Conservation (phyloP, 345 rosid genomes). For the Acer campestre region DNA sequence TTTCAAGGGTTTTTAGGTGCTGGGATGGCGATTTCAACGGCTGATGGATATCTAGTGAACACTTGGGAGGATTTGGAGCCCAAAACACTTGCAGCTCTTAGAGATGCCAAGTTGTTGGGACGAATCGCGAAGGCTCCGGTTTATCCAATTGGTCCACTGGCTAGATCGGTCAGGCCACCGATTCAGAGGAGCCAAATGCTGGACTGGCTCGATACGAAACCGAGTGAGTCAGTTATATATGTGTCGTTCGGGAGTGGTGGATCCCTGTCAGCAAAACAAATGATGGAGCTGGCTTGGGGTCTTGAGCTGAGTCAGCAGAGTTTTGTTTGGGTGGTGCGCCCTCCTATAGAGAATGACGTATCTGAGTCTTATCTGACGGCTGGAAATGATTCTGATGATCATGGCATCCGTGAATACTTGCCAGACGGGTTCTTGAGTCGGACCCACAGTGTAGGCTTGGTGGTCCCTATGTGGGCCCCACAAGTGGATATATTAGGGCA, state of each 20-base stretch:
- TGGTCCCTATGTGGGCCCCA: slow-evolving; percentile 51
- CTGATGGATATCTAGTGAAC: slow-evolving; percentile 60
- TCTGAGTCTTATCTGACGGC: slow-evolving; percentile 29
- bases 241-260: slow-evolving; percentile 53
- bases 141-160: slow-evolving; percentile 40
- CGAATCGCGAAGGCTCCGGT: slow-evolving; percentile 29
- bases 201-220: slow-evolving; percentile 44
- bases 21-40: slow-evolving; percentile 34
- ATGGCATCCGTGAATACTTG: slow-evolving; percentile 28
- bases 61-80: slow-evolving; percentile 53
- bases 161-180: not conserved
- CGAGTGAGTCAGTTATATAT: slow-evolving; percentile 34
- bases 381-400: not conserved
- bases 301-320: slow-evolving; percentile 35
- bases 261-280: slow-evolving; percentile 39
- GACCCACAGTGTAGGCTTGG: slow-evolving; percentile 31
- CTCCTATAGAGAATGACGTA: slow-evolving; percentile 35
- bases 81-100: slow-evolving; percentile 27
- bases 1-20: slow-evolving; percentile 16
- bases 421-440: slow-evolving; percentile 44
- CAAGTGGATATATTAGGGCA: slow-evolving; percentile 49
- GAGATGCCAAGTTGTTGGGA: slow-evolving; percentile 20
- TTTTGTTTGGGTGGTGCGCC: slow-evolving; percentile 44
- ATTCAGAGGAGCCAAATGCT: slow-evolving; percentile 10
- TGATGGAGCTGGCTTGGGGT: slow-evolving; percentile 41